Evolutionary conservation across 805 yeast species (phyloP).

Genomic region (Metschnikowia kofuensis): DNA sequence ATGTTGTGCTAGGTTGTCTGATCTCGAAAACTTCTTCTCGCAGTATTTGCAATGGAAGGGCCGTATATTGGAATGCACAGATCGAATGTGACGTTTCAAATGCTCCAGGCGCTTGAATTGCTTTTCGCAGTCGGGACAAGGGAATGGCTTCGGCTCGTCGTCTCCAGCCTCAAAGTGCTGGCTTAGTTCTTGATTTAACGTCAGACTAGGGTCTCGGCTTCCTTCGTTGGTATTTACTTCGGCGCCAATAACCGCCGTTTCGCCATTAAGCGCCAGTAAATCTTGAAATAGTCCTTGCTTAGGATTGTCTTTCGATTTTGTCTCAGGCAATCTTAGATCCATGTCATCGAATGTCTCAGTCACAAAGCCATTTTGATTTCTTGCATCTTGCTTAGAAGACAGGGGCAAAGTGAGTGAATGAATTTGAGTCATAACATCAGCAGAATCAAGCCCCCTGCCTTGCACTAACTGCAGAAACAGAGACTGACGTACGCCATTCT

Average conservation of each 20-base stretch:
- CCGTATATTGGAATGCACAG: constrained; percentile 43
- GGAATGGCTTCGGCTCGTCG: constrained; percentile 27
- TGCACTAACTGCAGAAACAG: constrained; percentile 4
- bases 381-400: not conserved
- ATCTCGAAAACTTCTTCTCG: constrained; percentile 41
- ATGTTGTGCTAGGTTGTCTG: constrained; percentile 45
- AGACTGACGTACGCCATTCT: not conserved
- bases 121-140: constrained; percentile 41
- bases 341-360: not conserved
- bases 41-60: constrained; percentile 46
- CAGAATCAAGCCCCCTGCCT: not conserved
- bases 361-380: not conserved
- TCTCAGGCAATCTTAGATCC: not conserved
- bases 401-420: constrained; percentile 1
- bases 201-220: not conserved
- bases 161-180: constrained; percentile 4
- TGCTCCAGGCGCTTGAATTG: constrained; percentile 44
- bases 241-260: not conserved
- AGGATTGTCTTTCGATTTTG: not conserved
- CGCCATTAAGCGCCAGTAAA: not conserved
- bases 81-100: constrained; percentile 40
- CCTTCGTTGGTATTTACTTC: not conserved
- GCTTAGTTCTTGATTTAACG: not conserved
- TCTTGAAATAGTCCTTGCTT: not conserved
- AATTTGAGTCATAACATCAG: not conserved